Base-by-base conservation (phyloP, 2,329 filamentous ascomycete genomes). In the Drechmeria coniospora region DNA sequence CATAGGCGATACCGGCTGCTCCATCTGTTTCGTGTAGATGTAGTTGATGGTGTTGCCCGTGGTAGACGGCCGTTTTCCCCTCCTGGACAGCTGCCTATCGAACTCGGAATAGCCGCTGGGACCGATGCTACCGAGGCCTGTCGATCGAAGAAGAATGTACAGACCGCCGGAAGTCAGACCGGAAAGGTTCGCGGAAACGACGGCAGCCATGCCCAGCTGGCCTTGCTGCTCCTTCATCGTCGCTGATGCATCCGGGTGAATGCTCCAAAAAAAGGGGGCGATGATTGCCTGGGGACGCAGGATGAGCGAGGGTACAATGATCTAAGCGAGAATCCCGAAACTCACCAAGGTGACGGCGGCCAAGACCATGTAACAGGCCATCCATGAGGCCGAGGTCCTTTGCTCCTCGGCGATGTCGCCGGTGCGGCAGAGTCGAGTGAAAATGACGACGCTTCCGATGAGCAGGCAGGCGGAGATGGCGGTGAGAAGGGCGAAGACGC, bases 111-210 rank as follows among this genome's bases (percentile, higher is more conserved):
- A 35, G 15, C 33, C 54, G 26, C 56, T 54, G 39, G 57, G 53
- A 30, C 50, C 62, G 27, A 73, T 68, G 15, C 66, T 66, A 9
- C 65, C 61, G 9, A 65, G 58, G 10, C 63, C 68, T 36, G 70
- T 75, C 3, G 73, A 71, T 36, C 75, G 66, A 27, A 81, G 57
- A 39, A 79, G 75, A 7, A 80, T 54, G 39, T 79, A 74, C 15
- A 79, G 58, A 11, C 72, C 65, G 4, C 74, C 71, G 11, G 68
- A 74, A 45, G 74, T 60, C 11, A 80, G 51, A 3, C 75, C 76
- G 0, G 74, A 73, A 2, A 77, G 57, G 42, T 79, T 79, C 11
- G 72, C 58, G 3, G 74, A 68, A 6, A 80, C 68, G 11, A 73
- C 67, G 15, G 72, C 70, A 22, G 78, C 65, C 58, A 76, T 71